Percentiles rank a stretch among this genome's conserved stretches.
These are phyloP conservation scores for Saccharomyces kudriavzevii DNA, from an alignment of 805 yeast genomes.

Conservation along the genomic window DNA sequence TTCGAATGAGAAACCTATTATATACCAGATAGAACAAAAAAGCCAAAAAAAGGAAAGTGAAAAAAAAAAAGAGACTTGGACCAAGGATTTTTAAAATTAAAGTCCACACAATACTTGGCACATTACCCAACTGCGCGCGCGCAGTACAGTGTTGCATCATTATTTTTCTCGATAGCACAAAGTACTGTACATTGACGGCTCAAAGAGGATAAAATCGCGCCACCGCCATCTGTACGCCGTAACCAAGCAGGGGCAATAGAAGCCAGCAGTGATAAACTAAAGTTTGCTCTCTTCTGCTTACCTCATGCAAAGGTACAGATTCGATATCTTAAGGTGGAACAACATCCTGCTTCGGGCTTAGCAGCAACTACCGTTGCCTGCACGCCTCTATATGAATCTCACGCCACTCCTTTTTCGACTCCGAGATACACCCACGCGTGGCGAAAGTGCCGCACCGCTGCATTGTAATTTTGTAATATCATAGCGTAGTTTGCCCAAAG, in stretches of 20 bases:
- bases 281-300: background rate
- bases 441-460: background rate
- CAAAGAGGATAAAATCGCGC: background rate
- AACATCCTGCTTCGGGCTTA: background rate
- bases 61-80: background rate
- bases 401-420: background rate
- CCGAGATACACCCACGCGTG: background rate
- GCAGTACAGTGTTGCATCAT: background rate
- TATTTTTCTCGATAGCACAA: background rate
- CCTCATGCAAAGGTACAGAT: background rate
- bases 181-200: background rate
- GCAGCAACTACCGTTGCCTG: background rate
- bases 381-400: background rate
- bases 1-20: background rate
- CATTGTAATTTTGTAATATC: background rate
- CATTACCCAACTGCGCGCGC: background rate
- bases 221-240: background rate
- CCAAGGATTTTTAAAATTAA: background rate
- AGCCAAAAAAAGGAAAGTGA: background rate
- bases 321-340: background rate
- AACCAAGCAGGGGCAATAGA: background rate
- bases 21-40: background rate
- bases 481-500: too few species aligned
- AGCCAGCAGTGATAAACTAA: background rate
- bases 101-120: background rate